phyloP scores from a whole-genome alignment of 2,329 filamentous ascomycete species.

The Aureobasidium uvarum region DNA sequence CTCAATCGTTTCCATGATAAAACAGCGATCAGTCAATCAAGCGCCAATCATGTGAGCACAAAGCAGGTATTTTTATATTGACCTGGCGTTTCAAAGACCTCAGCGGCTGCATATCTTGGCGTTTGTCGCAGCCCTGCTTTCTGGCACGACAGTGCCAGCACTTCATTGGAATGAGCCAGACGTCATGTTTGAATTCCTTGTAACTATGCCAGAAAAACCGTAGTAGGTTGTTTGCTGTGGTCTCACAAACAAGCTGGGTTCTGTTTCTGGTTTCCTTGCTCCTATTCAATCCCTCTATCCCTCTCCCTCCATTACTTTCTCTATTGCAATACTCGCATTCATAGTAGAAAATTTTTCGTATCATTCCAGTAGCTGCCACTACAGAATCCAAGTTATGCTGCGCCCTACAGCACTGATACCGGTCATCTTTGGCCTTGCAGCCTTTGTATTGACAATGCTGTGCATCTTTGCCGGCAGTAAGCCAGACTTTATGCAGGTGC shows the following conservation, averaged over 20 bases:
- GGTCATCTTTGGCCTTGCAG: conserved; percentile 51
- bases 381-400: conserved; percentile 46
- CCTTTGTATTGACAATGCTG: conserved; percentile 59
- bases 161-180: conserved; percentile 24
- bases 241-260: neutral
- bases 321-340: neutral
- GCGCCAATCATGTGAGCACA: conserved; percentile 13
- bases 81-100: conserved; percentile 21
- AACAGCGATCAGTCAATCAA: neutral
- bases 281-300: neutral
- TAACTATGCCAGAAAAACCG: neutral
- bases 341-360: neutral
- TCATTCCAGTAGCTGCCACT: neutral
- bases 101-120: conserved; percentile 26
- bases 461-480: conserved; percentile 62
- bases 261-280: neutral
- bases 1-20: neutral
- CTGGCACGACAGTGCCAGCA: conserved; percentile 12
- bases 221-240: conserved; percentile 11
- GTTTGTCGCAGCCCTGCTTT: conserved; percentile 21
- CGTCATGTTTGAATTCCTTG: conserved; percentile 26
- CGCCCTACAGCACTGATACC: conserved; percentile 52
- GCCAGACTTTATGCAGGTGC: conserved; percentile 52
- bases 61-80: conserved; percentile 18
- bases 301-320: neutral